A percentile compares a stretch with the other conserved stretches of the same genome.
phyloP scores from a whole-genome alignment of 2,329 filamentous ascomycete species.

The Colletotrichum costaricense region DNA sequence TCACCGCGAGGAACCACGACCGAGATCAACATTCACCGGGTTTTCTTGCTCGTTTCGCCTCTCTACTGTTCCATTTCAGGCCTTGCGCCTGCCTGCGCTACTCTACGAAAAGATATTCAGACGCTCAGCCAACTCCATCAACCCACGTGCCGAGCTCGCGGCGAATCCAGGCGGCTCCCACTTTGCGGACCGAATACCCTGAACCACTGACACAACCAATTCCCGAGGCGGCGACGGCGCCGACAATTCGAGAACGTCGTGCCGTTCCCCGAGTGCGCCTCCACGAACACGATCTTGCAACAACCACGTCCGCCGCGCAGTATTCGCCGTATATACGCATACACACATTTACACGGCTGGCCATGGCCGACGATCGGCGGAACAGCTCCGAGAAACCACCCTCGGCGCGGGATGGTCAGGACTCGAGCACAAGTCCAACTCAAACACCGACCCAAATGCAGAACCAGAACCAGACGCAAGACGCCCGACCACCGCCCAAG shows the following conservation, averaged over 20 bases:
- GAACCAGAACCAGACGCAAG: constrained; percentile 8
- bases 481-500: constrained; percentile 54
- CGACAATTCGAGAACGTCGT: constrained; percentile 7
- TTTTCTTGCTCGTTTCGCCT: neutral
- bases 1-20: constrained; percentile 4
- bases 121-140: neutral
- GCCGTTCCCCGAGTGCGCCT: neutral
- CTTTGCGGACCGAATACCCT: neutral
- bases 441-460: constrained; percentile 10
- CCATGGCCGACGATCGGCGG: constrained; percentile 31
- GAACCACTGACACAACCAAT: neutral
- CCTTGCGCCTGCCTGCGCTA: constrained; percentile 7
- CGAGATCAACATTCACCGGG: neutral
- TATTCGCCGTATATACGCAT: neutral
- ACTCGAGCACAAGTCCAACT: constrained; percentile 11
- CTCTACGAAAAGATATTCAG: neutral
- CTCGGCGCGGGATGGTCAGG: constrained; percentile 18
- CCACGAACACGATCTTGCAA: neutral
- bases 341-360: constrained; percentile 4
- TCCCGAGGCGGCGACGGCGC: neutral
- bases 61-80: neutral
- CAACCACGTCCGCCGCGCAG: neutral
- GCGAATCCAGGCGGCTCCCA: neutral
- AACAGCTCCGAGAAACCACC: constrained; percentile 18
- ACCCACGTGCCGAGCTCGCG: neutral